Percentiles rank a stretch among this genome's conserved stretches.
Conservation (phyloP, 495 filamentous ascomycete species). For the Aspergillus saccharolyticus region DNA sequence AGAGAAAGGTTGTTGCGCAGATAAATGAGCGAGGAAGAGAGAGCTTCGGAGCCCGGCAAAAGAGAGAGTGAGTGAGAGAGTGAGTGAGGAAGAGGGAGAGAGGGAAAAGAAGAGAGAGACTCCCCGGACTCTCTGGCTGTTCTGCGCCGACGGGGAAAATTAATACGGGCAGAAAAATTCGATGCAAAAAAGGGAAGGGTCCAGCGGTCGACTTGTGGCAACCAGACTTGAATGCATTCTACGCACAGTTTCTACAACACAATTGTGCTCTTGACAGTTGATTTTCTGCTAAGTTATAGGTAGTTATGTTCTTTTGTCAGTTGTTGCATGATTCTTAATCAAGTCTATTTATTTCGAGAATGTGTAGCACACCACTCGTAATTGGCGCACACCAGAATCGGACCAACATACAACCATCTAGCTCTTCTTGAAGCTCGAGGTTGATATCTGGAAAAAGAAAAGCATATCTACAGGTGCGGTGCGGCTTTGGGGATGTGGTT, state of each 20-base stretch:
- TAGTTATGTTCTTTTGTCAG: not conserved
- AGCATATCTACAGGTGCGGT: not conserved
- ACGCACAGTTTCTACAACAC: not conserved
- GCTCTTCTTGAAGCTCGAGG: no score
- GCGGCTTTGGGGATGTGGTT: not conserved
- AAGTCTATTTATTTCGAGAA: no score
- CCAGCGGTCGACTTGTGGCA: not conserved
- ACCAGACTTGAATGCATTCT: not conserved
- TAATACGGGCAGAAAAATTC: not conserved
- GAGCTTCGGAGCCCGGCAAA: slow-evolving; percentile 18
- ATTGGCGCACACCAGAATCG: no score
- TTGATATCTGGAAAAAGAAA: not conserved
- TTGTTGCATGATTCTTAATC: no score
- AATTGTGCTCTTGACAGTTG: not conserved
- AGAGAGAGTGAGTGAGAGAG: slow-evolving; percentile 4
- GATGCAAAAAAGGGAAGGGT: slow-evolving; percentile 3
- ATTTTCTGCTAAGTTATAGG: not conserved
- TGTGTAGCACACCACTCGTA: no score
- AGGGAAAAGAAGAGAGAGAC: not conserved
- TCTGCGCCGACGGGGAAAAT: not conserved
- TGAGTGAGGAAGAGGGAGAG: not conserved
- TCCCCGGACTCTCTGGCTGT: not conserved
- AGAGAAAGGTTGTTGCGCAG: slow-evolving; percentile 20
- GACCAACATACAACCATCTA: no score
- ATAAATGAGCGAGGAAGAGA: slow-evolving; percentile 11